These are phyloP conservation scores for Rheum nobile DNA, from an alignment of 148 eudicot species.

Conservation along the genomic window DNA sequence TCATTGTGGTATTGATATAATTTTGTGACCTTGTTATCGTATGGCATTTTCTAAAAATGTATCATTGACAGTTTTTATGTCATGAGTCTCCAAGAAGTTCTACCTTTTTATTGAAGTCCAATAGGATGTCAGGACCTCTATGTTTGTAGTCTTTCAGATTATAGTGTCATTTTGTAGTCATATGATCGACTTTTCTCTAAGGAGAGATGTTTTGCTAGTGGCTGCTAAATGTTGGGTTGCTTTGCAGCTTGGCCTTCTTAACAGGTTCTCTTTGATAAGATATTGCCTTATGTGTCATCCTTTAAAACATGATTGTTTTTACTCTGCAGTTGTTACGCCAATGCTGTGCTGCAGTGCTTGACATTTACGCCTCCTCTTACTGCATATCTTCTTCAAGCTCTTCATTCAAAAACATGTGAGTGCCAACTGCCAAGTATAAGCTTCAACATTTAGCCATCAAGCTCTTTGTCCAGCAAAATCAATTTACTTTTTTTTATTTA, in stretches of 20 bases:
- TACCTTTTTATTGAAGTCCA: not conserved
- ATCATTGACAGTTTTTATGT: not conserved
- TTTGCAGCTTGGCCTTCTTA: not conserved
- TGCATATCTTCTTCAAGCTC: slow-evolving; percentile 73
- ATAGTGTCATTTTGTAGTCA: not conserved
- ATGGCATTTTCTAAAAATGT: not conserved
- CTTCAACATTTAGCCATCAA: not conserved
- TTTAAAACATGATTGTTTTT: slow-evolving; percentile 2
- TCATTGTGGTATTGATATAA: not conserved
- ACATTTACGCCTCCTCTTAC: slow-evolving; percentile 81
- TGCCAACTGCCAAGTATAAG: slow-evolving; percentile 7
- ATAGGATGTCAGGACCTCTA: not conserved
- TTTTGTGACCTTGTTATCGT: not conserved
- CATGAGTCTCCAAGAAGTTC: not conserved
- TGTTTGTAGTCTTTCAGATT: not conserved
- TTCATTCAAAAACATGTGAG: slow-evolving; percentile 80
- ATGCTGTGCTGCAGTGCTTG: slow-evolving; percentile 83
- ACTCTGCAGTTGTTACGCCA: slow-evolving; percentile 72
- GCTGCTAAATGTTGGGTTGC: not conserved
- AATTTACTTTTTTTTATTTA: not conserved
- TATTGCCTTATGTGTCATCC: not conserved
- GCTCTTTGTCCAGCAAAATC: not conserved
- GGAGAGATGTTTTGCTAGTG: not conserved
- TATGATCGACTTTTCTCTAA: not conserved
- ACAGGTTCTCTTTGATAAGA: not conserved